These are phyloP conservation scores for Didymella exigua DNA, from an alignment of 2,329 filamentous ascomycete genomes.

Conservation along the genomic window DNA sequence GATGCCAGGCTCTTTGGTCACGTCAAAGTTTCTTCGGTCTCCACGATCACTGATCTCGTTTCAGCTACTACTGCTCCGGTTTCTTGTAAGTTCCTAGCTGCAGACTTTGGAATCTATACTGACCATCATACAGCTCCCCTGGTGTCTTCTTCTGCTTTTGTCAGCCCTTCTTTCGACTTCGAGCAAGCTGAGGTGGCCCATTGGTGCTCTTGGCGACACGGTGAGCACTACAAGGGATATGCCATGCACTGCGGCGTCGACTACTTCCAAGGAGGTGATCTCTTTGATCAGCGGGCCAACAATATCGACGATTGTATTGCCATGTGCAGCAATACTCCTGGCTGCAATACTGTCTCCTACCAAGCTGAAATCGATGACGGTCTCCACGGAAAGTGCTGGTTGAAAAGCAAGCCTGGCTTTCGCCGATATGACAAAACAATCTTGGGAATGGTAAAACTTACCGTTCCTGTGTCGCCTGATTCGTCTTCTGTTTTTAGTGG, in stretches of 20 bases:
- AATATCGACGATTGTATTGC: neutral
- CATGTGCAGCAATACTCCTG: neutral
- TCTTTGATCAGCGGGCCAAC: neutral
- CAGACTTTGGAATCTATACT: neutral
- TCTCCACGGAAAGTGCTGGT: neutral
- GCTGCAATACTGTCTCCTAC: neutral
- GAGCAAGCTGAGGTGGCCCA: neutral
- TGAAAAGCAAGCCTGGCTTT: neutral
- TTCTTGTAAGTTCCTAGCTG: neutral
- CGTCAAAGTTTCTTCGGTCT: neutral
- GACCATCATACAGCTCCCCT: neutral
- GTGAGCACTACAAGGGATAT: neutral
- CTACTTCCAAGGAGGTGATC: neutral
- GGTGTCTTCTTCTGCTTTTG: neutral
- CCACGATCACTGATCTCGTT: neutral
- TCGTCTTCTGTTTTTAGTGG: neutral
- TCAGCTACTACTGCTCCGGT: neutral
- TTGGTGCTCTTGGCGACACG: neutral
- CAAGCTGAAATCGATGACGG: neutral
- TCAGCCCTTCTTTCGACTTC: no score
- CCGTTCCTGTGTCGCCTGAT: neutral
- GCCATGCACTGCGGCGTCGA: neutral
- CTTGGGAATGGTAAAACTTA: neutral
- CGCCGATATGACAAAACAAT: neutral
- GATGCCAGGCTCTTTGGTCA: neutral